phyloP scores from a whole-genome alignment of 2,329 filamentous ascomycete species.

The Exutisphaerella laricina region DNA sequence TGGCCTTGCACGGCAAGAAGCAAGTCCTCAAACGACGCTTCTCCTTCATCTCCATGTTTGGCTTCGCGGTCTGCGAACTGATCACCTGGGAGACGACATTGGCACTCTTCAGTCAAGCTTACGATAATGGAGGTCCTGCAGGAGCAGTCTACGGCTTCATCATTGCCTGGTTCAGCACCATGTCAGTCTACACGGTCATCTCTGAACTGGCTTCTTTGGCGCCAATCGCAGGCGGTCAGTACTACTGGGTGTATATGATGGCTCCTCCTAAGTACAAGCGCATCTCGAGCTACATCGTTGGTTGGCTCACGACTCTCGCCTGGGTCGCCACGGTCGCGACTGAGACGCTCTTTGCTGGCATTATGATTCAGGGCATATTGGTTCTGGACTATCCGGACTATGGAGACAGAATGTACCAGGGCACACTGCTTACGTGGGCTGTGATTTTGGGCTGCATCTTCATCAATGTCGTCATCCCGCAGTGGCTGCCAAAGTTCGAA shows the following conservation, averaged over 20 bases:
- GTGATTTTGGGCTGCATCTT: slow-evolving; percentile 38
- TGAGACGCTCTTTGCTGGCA: slow-evolving; percentile 39
- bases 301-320: slow-evolving; percentile 40
- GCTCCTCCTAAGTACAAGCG: slow-evolving; percentile 38
- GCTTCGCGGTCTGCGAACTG: slow-evolving; percentile 42
- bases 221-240: slow-evolving; percentile 43
- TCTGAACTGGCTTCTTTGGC: slow-evolving; percentile 46
- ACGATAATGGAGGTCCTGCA: slow-evolving; percentile 44
- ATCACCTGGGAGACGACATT: slow-evolving; percentile 46
- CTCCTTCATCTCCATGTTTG: slow-evolving; percentile 40
- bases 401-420: slow-evolving; percentile 35
- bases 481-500: slow-evolving; percentile 38
- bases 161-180: slow-evolving; percentile 46
- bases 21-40: slow-evolving; percentile 43
- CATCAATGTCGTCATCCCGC: slow-evolving; percentile 46
- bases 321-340: slow-evolving; percentile 42
- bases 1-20: slow-evolving; percentile 43
- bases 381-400: slow-evolving; percentile 37
- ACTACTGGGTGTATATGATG: slow-evolving; percentile 46
- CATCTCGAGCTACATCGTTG: slow-evolving; percentile 41
- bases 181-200: slow-evolving; percentile 45
- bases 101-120: slow-evolving; percentile 39
- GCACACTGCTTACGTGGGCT: slow-evolving; percentile 38
- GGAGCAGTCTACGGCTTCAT: slow-evolving; percentile 50
- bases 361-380: slow-evolving; percentile 39